Conservation (phyloP, 768 basidiomycete species). For the Psilocybe subaeruginosa region DNA sequence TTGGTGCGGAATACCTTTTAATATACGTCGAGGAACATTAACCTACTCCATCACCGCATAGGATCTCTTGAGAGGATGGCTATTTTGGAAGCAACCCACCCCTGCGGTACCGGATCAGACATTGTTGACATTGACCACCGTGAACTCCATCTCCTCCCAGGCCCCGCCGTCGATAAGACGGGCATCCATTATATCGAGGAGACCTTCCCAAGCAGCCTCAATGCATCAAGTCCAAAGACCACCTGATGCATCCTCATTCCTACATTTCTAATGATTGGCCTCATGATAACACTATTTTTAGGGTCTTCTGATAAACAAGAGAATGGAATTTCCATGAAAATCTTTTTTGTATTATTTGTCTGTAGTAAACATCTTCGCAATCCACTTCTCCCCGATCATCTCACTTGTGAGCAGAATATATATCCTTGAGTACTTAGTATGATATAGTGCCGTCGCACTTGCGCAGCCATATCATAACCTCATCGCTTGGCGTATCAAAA, state of each 20-base stretch:
- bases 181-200: neutral
- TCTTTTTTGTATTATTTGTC: neutral
- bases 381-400: neutral
- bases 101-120: slow-evolving; percentile 6
- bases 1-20: slow-evolving; percentile 15
- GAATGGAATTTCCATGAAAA: neutral
- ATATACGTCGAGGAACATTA: neutral
- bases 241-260: slow-evolving; percentile 13
- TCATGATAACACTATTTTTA: neutral
- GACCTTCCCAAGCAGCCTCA: neutral
- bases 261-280: slow-evolving; percentile 9
- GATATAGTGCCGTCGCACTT: neutral
- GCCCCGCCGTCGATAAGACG: slow-evolving; percentile 1
- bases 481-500: neutral
- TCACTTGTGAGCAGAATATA: neutral
- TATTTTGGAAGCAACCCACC: slow-evolving; percentile 13
- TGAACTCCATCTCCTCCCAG: slow-evolving; percentile 13
- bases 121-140: slow-evolving; percentile 14
- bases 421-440: neutral
- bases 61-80: slow-evolving; percentile 22
- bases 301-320: too few relatives aligned
- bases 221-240: neutral
- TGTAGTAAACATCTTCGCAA: neutral
- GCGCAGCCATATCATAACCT: neutral
- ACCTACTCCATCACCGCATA: neutral